phyloP scores from a whole-genome alignment of 495 filamentous ascomycete genomes.

The Trichoderma virens region DNA sequence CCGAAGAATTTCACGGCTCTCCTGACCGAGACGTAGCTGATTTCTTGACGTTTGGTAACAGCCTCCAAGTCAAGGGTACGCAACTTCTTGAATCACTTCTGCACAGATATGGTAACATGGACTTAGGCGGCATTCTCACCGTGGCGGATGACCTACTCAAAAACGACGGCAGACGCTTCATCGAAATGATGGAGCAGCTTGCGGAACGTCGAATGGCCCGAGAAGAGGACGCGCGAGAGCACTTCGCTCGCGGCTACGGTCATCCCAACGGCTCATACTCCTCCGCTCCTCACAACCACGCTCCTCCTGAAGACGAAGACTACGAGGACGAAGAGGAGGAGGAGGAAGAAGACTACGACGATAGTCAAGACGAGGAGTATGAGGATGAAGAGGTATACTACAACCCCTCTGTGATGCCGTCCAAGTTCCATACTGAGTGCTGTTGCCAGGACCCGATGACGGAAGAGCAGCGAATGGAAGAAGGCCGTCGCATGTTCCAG shows the following conservation, averaged over 20 bases:
- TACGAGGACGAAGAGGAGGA: slow-evolving; percentile 66
- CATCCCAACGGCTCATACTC: slow-evolving; percentile 38
- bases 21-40: slow-evolving; percentile 64
- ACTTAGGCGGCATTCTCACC: slow-evolving; percentile 88
- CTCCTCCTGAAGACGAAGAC: slow-evolving; percentile 62
- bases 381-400: slow-evolving; percentile 78
- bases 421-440: slow-evolving; percentile 24
- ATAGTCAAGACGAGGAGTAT: slow-evolving; percentile 81
- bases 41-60: slow-evolving; percentile 96
- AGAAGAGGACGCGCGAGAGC: slow-evolving; percentile 81
- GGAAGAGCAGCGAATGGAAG: slow-evolving; percentile 97
- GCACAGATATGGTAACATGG: slow-evolving; percentile 30
- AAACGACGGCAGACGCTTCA: slow-evolving; percentile 99
- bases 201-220: slow-evolving; percentile 95
- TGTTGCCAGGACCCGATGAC: slow-evolving; percentile 81
- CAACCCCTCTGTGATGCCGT: slow-evolving; percentile 11
- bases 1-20: slow-evolving; percentile 48
- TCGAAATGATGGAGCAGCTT: slow-evolving; percentile 99
- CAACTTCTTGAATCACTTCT: slow-evolving; percentile 27
- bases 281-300: slow-evolving; percentile 38
- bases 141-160: slow-evolving; percentile 97
- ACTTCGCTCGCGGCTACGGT: slow-evolving; percentile 54
- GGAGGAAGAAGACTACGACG: slow-evolving; percentile 56
- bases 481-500: slow-evolving; percentile 97
- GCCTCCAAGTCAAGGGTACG: slow-evolving; percentile 92